phyloP scores from a whole-genome alignment of 2,329 filamentous ascomycete species.

The Meredithiella fracta region DNA sequence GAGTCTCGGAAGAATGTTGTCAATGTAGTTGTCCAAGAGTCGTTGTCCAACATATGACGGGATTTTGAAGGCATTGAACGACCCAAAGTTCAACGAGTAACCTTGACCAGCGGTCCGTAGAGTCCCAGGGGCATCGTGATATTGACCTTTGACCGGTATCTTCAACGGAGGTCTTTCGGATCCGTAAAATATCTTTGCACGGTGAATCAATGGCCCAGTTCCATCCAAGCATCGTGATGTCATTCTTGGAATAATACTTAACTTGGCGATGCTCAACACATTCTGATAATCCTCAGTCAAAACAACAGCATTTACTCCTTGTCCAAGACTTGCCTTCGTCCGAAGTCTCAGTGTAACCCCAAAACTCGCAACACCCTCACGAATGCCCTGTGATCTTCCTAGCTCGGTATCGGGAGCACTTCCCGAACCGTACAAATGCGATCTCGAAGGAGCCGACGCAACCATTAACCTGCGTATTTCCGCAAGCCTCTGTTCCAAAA shows the following conservation, averaged over 20 bases:
- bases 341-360: no score
- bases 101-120: slow-evolving; percentile 11
- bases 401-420: no score
- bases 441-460: not conserved
- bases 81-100: slow-evolving; percentile 8
- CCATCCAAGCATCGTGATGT: not conserved
- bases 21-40: slow-evolving; percentile 16
- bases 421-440: not conserved
- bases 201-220: slow-evolving; percentile 9
- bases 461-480: not conserved
- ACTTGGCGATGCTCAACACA: not conserved
- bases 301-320: not conserved
- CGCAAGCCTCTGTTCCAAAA: slow-evolving; percentile 1
- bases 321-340: no score
- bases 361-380: no score
- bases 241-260: not conserved
- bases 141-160: slow-evolving; percentile 16
- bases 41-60: slow-evolving; percentile 15
- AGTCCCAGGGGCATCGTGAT: slow-evolving; percentile 12
- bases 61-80: slow-evolving; percentile 13
- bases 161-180: slow-evolving; percentile 17
- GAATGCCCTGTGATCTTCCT: no score
- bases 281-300: not conserved
- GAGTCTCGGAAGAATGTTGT: slow-evolving; percentile 15
- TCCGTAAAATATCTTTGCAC: slow-evolving; percentile 16